phyloP scores from a whole-genome alignment of 306 rosid genomes.

The Acacia melanoxylon region DNA sequence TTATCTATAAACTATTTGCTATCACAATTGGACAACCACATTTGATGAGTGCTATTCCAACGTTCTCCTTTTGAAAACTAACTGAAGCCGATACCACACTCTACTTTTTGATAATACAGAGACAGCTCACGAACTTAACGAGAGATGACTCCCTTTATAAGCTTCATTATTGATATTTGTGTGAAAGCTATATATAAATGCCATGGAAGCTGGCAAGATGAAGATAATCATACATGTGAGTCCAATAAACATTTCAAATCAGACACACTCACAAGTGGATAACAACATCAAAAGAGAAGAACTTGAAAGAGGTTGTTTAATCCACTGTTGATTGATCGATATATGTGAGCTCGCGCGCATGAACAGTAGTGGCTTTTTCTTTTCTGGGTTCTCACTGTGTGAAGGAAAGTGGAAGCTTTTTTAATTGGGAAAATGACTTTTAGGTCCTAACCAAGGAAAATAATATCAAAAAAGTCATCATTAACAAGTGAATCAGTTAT shows the following conservation, averaged over 20 bases:
- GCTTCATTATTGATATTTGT: neutral
- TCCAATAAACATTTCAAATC: neutral
- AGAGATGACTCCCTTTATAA: neutral
- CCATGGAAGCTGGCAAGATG: neutral
- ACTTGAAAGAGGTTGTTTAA: neutral
- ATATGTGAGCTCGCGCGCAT: too few species aligned
- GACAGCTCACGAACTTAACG: neutral
- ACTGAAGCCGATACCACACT: neutral
- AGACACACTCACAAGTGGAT: neutral
- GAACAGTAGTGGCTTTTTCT: neutral
- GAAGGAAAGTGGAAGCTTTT: neutral
- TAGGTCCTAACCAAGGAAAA: too few species aligned
- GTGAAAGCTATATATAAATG: neutral
- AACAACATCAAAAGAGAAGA: neutral
- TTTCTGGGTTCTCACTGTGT: slow-evolving; percentile 20
- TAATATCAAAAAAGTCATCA: too few species aligned
- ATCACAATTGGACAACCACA: neutral
- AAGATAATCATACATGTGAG: neutral
- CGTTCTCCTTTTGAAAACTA: neutral
- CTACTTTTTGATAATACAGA: neutral
- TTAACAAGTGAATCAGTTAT: too few species aligned
- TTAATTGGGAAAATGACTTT: too few species aligned
- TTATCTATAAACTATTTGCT: neutral
- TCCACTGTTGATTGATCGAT: neutral
- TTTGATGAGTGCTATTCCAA: neutral